Percentiles rank a stretch among this genome's conserved stretches.
Evolutionary conservation across 257 asterid species (phyloP).

Genomic region (Agastache rugosa): DNA sequence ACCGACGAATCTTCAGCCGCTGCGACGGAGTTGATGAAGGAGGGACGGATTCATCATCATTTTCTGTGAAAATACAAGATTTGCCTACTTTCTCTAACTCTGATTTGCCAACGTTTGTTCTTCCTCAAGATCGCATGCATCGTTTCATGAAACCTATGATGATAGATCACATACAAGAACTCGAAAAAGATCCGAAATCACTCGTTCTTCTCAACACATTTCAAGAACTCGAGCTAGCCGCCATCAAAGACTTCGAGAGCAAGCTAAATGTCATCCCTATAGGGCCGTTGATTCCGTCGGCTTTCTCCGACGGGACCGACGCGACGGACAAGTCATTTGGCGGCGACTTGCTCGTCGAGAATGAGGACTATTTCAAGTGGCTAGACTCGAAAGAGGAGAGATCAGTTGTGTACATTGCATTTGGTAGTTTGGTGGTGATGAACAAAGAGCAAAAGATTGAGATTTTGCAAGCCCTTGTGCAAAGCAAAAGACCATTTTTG

Average conservation of each 20-base stretch:
- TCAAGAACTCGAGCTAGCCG: constrained; percentile 51
- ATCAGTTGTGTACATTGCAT: constrained; percentile 64
- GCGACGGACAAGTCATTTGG: constrained; percentile 50
- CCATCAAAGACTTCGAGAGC: constrained; percentile 36
- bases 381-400: constrained; percentile 42
- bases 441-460: constrained; percentile 52
- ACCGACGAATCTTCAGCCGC: constrained; percentile 42
- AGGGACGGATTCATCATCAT: constrained; percentile 10
- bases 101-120: constrained; percentile 53
- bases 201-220: constrained; percentile 56
- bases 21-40: constrained; percentile 11
- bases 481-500: constrained; percentile 49
- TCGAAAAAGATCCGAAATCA: constrained; percentile 46
- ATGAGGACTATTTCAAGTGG: constrained; percentile 51
- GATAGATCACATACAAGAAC: constrained; percentile 47
- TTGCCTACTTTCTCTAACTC: constrained; percentile 47
- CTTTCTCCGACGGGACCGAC: constrained; percentile 45
- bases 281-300: constrained; percentile 65
- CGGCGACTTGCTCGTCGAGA: constrained; percentile 45
- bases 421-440: constrained; percentile 55
- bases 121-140: constrained; percentile 32
- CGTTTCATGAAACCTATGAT: constrained; percentile 30
- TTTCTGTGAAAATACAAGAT: constrained; percentile 36
- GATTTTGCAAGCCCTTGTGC: constrained; percentile 46
- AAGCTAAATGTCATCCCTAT: constrained; percentile 43